Base-by-base conservation (phyloP, 306 rosid species). In the Corylus avellana region DNA sequence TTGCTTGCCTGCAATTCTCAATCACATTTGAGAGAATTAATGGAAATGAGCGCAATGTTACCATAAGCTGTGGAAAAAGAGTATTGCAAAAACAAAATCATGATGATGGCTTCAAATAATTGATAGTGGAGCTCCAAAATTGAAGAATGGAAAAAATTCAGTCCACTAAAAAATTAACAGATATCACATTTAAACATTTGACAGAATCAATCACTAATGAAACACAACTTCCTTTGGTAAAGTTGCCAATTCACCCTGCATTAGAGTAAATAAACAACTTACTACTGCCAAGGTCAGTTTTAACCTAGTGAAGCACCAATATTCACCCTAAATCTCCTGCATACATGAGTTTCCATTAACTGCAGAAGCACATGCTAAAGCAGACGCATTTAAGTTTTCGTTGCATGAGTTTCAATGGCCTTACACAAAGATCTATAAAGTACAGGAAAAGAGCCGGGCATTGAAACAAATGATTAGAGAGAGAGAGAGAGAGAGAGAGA, bases 1-100 rank as follows among this genome's bases (percentile, higher is more conserved):
- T 95, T 47, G 98, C 94, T 87, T 95, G 97, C 94, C 99, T 95
- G 88, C 81, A 90, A 80, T 82, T 78, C 73, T 68, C 72, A 74
- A 77, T 72, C 55, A 54, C 77, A 79, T 49, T 57, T 76, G 77
- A 78, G 50, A 63, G 44, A 69, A 72, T 51, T 69, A 54, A 83
- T 76, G 72, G 74, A 67, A 54, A 64, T 49, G 64, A 77, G 50
- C 35, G 73, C 63, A 76, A 80, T 79, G 14, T 7, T 53, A 57
- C 20, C 12, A 70, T 63, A 64, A 59, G 75, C 12, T 51, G 29
- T 4, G 16, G 32, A 66, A 70, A 80, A 72, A 73, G 56, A 54
- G 58, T 77, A 50, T 35, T 4, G 25, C 20, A 37, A 18, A 73
- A 67, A 74, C 58, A 83, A 53, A 13, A 49, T 76, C 51, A 68